phyloP scores from a whole-genome alignment of 371 early-diverging fungal genomes.

The Fennellomyces sp. region DNA sequence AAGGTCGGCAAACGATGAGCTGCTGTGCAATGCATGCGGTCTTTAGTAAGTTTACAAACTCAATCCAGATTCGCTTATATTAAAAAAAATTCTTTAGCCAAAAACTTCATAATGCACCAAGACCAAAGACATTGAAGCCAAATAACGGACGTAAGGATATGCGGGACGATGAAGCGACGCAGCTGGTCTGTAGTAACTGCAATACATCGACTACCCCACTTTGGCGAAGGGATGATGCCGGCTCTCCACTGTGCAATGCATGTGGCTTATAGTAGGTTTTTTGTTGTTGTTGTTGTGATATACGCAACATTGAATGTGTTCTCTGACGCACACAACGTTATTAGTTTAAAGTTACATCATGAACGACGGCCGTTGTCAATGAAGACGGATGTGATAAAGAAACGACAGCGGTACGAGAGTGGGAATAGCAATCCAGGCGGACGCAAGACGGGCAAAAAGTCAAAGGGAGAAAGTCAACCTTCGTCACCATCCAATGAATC shows the following conservation, averaged over 20 bases:
- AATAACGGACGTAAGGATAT: slow-evolving; percentile 36
- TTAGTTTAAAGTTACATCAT: slow-evolving; percentile 79
- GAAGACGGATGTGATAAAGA: slow-evolving; percentile 79
- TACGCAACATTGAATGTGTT: neutral
- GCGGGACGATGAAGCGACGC: slow-evolving; percentile 41
- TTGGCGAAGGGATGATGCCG: slow-evolving; percentile 91
- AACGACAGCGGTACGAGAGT: slow-evolving; percentile 73
- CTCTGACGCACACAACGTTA: no score
- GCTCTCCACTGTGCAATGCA: slow-evolving; percentile 92
- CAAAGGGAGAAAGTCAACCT: slow-evolving; percentile 13
- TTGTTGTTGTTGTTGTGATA: neutral
- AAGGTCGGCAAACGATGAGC: slow-evolving; percentile 68
- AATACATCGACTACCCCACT: slow-evolving; percentile 87
- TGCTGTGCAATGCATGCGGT: slow-evolving; percentile 96
- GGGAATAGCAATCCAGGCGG: slow-evolving; percentile 19
- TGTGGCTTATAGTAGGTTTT: slow-evolving; percentile 88
- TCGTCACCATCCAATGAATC: slow-evolving; percentile 9
- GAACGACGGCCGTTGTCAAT: slow-evolving; percentile 74
- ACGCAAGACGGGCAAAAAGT: slow-evolving; percentile 18
- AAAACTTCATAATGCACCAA: slow-evolving; percentile 77
- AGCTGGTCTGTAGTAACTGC: slow-evolving; percentile 86
- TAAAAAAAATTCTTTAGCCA: slow-evolving; percentile 15
- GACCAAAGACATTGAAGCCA: slow-evolving; percentile 57
- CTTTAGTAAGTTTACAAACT: slow-evolving; percentile 67
- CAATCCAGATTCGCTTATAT: neutral